Base-by-base conservation (phyloP, 441 rosid genomes). In the Erodium texanum region DNA sequence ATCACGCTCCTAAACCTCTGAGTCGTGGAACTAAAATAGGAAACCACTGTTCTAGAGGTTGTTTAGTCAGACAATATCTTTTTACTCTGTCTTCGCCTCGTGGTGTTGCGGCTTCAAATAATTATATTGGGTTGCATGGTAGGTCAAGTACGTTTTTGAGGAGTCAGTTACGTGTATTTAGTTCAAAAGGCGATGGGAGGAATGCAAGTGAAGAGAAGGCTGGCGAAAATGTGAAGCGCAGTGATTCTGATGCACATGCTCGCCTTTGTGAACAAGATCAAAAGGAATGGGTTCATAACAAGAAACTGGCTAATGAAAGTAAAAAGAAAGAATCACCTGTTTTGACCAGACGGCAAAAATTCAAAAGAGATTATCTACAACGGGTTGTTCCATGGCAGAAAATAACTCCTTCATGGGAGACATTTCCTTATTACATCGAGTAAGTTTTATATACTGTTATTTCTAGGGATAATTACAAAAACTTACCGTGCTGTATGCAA, bases 371-470 rank as follows among this genome's bases (percentile, higher is more conserved):
- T 72, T 85, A 89, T 72, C 70, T 82, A 74, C 78, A 96, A 77
- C 87, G 96, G 69, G 73, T 92, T 70, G 81, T 92, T 66, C 97
- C 97, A 11, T 94, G 97, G 99, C 92, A 89, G 80, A 89, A 81
- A 76, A 87, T 89, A 69, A 84, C 79, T 68, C 85, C 91, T 71
- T 94, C 97, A 45, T 92, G 89, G 96, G 92, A 89, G 68, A 86
- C 83, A 36, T 94, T 94, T 74, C 99, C 99, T 32, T 94, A 94
- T 76, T 75, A 88, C 67, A 76, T 94, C 72, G 79, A 88, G 99
- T 94, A 87, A 87, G 69, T 77, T 29, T 65, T 52, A 2, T 43
- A 72, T 68, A 50, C 65, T 70, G 23, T 67, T n/a, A n/a, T n/a
- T n/a, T n/a, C n/a, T n/a, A n/a, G n/a, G n/a, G n/a, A n/a, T n/a